Percentiles rank a stretch among this genome's conserved stretches.
These are phyloP conservation scores for Metschnikowia similis DNA, from an alignment of 805 yeast species.

Conservation along the genomic window DNA sequence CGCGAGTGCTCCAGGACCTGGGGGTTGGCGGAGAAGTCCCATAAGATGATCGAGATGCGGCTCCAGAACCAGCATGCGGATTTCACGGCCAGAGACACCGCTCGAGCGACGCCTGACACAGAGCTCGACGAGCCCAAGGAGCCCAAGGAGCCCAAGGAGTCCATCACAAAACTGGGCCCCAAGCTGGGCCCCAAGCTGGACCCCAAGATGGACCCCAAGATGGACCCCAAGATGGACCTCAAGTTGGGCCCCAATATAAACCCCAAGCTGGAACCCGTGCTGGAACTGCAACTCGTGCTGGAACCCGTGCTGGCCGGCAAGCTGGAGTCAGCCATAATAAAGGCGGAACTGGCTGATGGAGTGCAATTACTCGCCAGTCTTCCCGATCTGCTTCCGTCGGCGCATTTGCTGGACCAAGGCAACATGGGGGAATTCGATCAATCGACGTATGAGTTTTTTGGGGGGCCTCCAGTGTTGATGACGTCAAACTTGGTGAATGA, in stretches of 20 bases:
- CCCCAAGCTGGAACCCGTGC: too few species aligned
- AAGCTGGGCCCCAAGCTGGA: too few species aligned
- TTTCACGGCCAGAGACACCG: slow-evolving; percentile 1
- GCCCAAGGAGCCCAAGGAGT: too few species aligned
- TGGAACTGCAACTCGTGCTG: too few species aligned
- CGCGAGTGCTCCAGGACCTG: slow-evolving; percentile 43
- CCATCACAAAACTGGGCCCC: too few species aligned
- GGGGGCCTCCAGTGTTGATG: slow-evolving; percentile 52
- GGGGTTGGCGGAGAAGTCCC: slow-evolving; percentile 45
- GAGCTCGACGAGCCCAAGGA: too few species aligned
- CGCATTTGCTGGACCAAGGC: slow-evolving; percentile 2
- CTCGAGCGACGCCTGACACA: too few species aligned
- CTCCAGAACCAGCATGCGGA: slow-evolving; percentile 21
- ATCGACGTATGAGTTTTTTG: slow-evolving; percentile 37
- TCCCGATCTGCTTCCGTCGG: slow-evolving; percentile 1
- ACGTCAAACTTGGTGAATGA: slow-evolving; percentile 44
- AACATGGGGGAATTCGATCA: slow-evolving; percentile 14
- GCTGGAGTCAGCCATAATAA: not conserved
- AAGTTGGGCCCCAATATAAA: too few species aligned
- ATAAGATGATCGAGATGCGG: slow-evolving; percentile 35
- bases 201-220: too few species aligned
- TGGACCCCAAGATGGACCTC: too few species aligned
- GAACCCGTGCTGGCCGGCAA: not conserved
- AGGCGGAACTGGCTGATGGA: not conserved
- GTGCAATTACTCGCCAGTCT: not conserved